Conservation (phyloP, 176 grass and related monocot genomes). For the Triticum dicoccoides region DNA sequence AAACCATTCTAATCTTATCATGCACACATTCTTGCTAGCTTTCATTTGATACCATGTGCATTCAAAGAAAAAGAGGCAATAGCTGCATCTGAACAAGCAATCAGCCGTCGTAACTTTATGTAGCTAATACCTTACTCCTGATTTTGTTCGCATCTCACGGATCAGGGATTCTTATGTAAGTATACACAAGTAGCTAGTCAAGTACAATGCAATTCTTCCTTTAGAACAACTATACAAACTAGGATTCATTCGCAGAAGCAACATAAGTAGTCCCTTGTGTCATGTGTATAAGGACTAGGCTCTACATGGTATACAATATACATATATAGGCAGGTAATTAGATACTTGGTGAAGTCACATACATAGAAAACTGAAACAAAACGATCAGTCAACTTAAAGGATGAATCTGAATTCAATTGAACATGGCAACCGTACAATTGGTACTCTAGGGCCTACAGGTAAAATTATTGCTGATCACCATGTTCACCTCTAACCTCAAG, state of each 20-base stretch:
- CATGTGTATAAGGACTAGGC: neutral
- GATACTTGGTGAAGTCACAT: neutral
- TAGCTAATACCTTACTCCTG: too few species aligned
- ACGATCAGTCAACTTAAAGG: constrained; percentile 27
- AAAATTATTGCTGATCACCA: neutral
- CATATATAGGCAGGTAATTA: neutral
- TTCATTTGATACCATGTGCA: neutral
- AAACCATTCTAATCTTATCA: too few species aligned
- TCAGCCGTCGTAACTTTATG: constrained; percentile 1
- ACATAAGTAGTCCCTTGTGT: neutral
- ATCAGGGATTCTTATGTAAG: too few species aligned
- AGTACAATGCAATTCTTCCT: neutral
- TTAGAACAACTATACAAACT: neutral
- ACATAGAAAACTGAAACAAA: neutral
- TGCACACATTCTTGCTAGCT: neutral
- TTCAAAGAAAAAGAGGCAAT: neutral
- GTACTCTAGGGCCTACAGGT: neutral
- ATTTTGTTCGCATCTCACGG: too few species aligned
- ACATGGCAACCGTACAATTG: constrained; percentile 17
- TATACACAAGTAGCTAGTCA: neutral
- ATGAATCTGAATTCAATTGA: constrained; percentile 24
- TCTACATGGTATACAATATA: neutral
- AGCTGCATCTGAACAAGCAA: neutral
- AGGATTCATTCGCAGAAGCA: neutral
- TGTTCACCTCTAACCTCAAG: constrained; percentile 9